Base-by-base conservation (phyloP, 2,329 filamentous ascomycete species). In the Talaromyces sp. region DNA sequence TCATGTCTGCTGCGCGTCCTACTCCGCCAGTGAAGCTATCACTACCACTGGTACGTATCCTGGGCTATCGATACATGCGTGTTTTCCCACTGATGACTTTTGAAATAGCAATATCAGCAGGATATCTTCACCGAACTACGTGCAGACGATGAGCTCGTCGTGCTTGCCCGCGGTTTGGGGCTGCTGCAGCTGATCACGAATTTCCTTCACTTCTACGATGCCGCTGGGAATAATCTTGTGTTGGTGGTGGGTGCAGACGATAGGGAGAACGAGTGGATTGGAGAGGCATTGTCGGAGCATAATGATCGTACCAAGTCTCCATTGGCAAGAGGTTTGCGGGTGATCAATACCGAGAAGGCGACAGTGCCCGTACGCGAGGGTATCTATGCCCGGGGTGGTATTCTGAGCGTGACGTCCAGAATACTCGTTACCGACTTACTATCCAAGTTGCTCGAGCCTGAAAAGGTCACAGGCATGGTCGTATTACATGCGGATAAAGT, bases 181-280 rank as follows among this genome's bases (percentile, higher is more conserved):
- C 86, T 97, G 41, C 84, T 97, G 71, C 90, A 91, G 62, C 84
- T 99, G 52, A 84, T 97, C 67, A 95, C 91, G n/a, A 99, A 97
- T 70, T 83, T 99, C 35, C 84, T 99, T 24, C 94, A 99, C 74
- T 92, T 92, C 17, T 97, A 97, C 75, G 94, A 99, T 81, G 92
- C 91, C 1, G 91, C 91, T 3, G 94, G 94, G 13, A 95, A 94
- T 75, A 97, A 96, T 68, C 79, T 99, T 49, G 87, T 99, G 44
- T 80, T 99, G 40, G 77, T 99, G 17, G 86, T 97, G 37, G 92
- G 91, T 9, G 92, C 94, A 32, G 89, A 94, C 55, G 91, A 97
- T 30, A 86, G 90, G 54, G 94, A 99, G 69, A 97, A 97, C 83
- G 87, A 88, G 51, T 97, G 93, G 92, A 91, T 99, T 55, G 94